A percentile compares a stretch with the other conserved stretches of the same genome.
Conservation (phyloP, 2,329 filamentous ascomycete species). For the Ascochyta pisi region DNA sequence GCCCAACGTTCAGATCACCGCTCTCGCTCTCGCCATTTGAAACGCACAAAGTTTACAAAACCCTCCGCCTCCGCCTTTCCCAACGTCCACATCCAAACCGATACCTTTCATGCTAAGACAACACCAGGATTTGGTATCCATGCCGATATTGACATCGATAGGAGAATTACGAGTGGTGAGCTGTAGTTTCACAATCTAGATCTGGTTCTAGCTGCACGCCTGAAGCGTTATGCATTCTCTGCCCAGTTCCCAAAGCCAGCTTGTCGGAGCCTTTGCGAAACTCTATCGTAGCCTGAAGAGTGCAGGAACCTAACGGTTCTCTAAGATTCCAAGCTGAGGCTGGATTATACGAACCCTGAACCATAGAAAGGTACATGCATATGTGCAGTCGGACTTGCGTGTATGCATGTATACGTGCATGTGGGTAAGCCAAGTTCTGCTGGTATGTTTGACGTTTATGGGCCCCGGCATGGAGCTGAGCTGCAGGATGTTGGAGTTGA, state of each 20-base stretch:
- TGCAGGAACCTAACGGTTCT: conserved; percentile 7
- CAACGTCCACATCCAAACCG: background rate
- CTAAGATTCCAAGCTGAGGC: background rate
- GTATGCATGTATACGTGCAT: background rate
- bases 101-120: background rate
- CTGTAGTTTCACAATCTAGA: background rate
- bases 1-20: background rate
- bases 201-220: background rate
- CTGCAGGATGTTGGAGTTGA: background rate
- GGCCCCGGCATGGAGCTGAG: background rate
- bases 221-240: background rate
- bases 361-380: background rate
- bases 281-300: background rate
- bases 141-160: background rate
- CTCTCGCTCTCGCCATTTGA: background rate
- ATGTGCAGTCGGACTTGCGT: too few relatives aligned
- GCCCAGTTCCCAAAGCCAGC: background rate
- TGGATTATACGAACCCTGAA: background rate
- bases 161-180: background rate
- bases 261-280: conserved; percentile 4
- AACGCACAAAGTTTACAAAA: background rate
- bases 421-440: background rate
- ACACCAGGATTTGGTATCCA: background rate
- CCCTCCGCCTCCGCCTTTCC: background rate
- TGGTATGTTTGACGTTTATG: conserved; percentile 1